Conservation (phyloP, 257 asterid species). For the Marsdenia floribunda region DNA sequence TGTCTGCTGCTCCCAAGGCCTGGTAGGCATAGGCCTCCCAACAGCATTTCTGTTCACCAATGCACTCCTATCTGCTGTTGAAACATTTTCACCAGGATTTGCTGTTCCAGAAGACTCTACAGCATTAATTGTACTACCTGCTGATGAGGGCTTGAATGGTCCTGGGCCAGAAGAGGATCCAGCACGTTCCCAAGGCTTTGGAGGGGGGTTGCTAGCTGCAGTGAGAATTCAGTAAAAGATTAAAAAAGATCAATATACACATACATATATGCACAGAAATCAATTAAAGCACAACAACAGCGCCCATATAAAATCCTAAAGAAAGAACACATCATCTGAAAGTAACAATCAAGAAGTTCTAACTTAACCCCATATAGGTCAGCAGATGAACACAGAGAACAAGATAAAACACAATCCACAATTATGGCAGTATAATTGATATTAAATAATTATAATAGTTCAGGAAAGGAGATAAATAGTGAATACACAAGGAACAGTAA, state of each 20-base stretch:
- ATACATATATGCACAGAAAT: not conserved
- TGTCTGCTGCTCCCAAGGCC: slow-evolving; percentile 84
- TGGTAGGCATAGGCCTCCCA: slow-evolving; percentile 75
- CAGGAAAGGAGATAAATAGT: not conserved
- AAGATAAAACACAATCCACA: not conserved
- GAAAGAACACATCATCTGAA: not conserved
- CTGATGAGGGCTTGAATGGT: slow-evolving; percentile 81
- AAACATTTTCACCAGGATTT: slow-evolving; percentile 81
- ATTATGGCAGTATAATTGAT: not conserved
- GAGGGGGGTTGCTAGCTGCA: slow-evolving; percentile 41
- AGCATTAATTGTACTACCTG: slow-evolving; percentile 80
- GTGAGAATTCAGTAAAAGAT: not conserved
- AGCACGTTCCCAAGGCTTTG: slow-evolving; percentile 94
- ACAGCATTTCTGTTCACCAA: slow-evolving; percentile 44
- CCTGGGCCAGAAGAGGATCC: slow-evolving; percentile 74
- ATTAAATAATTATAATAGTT: not conserved
- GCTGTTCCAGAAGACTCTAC: slow-evolving; percentile 97
- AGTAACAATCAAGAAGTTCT: not conserved
- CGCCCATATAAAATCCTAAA: not conserved
- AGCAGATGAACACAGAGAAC: not conserved
- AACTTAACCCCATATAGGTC: not conserved
- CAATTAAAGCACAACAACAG: not conserved
- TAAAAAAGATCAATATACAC: not conserved
- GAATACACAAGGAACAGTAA: not conserved
- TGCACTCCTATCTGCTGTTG: slow-evolving; percentile 45